Evolutionary conservation across 768 basidiomycete genomes (phyloP), one percentile per base, ranked within the genome.

Genomic region (Antrodiella citrinella): DNA sequence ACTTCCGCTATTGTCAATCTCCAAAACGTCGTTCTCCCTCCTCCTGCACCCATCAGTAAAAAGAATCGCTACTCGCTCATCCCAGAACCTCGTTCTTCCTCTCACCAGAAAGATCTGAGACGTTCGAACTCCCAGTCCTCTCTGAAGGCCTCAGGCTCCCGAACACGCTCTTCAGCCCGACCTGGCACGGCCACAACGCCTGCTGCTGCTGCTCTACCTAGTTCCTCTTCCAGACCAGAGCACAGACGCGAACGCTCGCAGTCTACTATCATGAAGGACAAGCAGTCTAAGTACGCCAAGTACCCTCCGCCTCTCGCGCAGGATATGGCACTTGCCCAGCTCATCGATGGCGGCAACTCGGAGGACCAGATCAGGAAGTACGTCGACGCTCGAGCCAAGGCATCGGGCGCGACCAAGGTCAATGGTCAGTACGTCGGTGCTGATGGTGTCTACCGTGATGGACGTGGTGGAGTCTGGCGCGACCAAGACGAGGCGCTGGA

Each of bases 321-420:
- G 15, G 54, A 55, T 19, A 47, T 55, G n/a, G 54, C 54, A 39
- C 44, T 55, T 25, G 54, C 54, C n/a, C 54, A 55, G 54, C 47
- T 55, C 26, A 22, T 50, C n/a, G 54, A 51, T 43, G 54, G 54
- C 19, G 54, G 54, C 30, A 42, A 25, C 41, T 45, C 51, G 12
- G 51, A 55, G 51, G 51, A 52, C 26, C 54, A 55, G 25, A 52
- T 55, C 21, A 48, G 38, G 25, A 51, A 50, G 47, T 49, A 42
- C 15, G 51, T 47, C 4, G 26, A 55, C 47, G 19, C 20, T 13
- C 39, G 51, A 44, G 54, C 54, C 22, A 52, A 50, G 44, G n/a
- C 20, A 10, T 26, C 50, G 3, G 54, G 54, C 26, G 54, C 54
- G 24, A 18, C 19, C 24, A 35, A 26, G 42, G 26, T 21, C 18